Evolutionary conservation across 441 rosid genomes (phyloP), one percentile per base, ranked within the genome.

Genomic region (Pelargonium citronellum): DNA sequence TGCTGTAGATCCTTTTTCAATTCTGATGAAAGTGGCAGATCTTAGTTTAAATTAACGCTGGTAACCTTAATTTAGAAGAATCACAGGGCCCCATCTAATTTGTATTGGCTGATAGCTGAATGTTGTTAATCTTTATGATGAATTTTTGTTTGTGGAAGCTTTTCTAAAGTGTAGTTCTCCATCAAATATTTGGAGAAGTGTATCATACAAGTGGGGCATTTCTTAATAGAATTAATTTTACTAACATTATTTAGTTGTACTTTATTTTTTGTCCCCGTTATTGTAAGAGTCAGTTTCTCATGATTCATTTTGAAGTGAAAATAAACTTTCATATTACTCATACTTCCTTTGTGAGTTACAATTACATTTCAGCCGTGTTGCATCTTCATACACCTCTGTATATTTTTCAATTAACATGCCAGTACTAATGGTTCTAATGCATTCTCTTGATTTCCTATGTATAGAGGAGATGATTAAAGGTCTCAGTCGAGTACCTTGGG

Each of bases 391-490:
- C 39, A 34, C 39, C 39, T 34, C 39, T 5, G 39, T 34, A 10
- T 30, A 5, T 47, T 16, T 16, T 10, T 13, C 43, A 7, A 24
- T 66, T 46, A 58, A n/a, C 34, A 30, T 60, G 41, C 60, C 63
- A 72, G 24, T 19, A 27, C 24, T 66, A 41, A 20, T 17, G 39
- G 58, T 53, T 68, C 64, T 74, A 58, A 13, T 30, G 12, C 10
- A 47, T 19, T 27, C 12, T 75, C 8, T 10, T 67, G 58, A 65
- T 34, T 19, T 79, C 58, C 70, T 67, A 24, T 69, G 17, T 81
- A 79, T 70, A 89, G 97, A 93, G 87, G 87, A 85, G 83, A 91
- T 91, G 95, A 85, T 93, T 64, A 84, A 77, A 73, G 97, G 96
- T 69, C 90, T 93, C 7, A 77, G 80, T 46, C 96, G 89, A 77